Evolutionary conservation across 352 stramenopile genomes (phyloP), one percentile per base, ranked within the genome.

Genomic region (Plasmopara halstedii): DNA sequence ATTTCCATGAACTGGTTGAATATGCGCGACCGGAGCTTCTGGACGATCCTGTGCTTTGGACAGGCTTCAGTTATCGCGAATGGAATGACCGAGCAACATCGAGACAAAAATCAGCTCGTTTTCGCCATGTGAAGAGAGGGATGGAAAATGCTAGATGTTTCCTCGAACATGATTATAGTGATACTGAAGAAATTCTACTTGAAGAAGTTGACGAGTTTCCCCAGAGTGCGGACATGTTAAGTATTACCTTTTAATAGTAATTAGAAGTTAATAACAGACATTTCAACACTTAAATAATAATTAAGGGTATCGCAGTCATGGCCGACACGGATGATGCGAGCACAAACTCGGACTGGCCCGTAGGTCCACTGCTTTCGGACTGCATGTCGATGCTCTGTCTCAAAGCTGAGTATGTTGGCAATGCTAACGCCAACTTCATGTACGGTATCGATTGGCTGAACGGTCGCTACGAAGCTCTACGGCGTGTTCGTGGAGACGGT

Each of bases 401-500:
- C 19, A 83, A 73, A 45, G 65, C 62, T 23, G 79, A 90, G 58
- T 90, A 88, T 50, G 62, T 62, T 11, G 79, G 74, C 42, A 90
- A 90, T 49, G 64, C 64, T 21, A 88, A 88, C 44, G 43, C 42
- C 20, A 83, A 84, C 46, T 90, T 90, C 46, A 73, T 87, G 49
- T 52, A 67, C 34, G 76, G 76, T 42, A 86, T 90, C 47, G 67
- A 82, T 3, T 64, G 58, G 27, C 59, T 94, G 20, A 69, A 78
- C 49, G 50, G 46, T 33, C 66, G 62, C 19, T 96, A 95, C 65
- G 64, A 68, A 35, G 70, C 55, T 7, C 67, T 96, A 53, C 73
- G 86, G 14, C 79, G 78, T 31, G 84, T 96, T 41, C 80, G 86
- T 10, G 82, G 86, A 20, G 86, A 96, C 55, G 86, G 86, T 41